phyloP scores from a whole-genome alignment of 306 rosid species.

The Fagus crenata region DNA sequence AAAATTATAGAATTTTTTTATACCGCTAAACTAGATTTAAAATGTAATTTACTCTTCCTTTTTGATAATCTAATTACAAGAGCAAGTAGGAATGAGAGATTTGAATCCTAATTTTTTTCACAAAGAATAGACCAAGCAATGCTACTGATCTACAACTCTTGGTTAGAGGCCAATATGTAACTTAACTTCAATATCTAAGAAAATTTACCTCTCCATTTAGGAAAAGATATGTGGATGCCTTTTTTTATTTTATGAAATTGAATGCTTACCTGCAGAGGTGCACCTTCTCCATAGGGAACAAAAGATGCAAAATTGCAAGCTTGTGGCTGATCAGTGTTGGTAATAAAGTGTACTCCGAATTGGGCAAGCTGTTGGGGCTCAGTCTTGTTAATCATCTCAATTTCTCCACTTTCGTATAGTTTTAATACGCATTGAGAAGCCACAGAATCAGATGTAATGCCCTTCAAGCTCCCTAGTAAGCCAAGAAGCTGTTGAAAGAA shows the following conservation, averaged over 20 bases:
- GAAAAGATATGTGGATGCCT: not conserved
- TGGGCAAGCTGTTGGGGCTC: conserved; percentile 54
- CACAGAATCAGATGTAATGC: conserved; percentile 62
- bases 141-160: too few relatives aligned
- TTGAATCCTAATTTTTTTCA: too few relatives aligned
- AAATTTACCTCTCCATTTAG: too few relatives aligned
- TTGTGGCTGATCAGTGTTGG: conserved; percentile 56
- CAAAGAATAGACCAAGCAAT: too few relatives aligned
- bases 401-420: conserved; percentile 62
- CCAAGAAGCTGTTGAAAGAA: conserved; percentile 66
- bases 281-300: conserved; percentile 61
- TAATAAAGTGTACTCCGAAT: conserved; percentile 62
- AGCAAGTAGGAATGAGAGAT: too few relatives aligned
- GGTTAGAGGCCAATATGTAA: too few relatives aligned
- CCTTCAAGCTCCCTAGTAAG: conserved; percentile 66
- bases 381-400: conserved; percentile 54
- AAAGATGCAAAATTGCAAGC: conserved; percentile 80
- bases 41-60: too few relatives aligned
- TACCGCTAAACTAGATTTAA: too few relatives aligned
- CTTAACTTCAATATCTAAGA: too few relatives aligned
- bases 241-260: not conserved
- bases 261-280: conserved; percentile 68
- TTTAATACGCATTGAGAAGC: conserved; percentile 75
- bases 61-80: too few relatives aligned
- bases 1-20: too few relatives aligned